phyloP scores from a whole-genome alignment of 1,139 yeast genomes.

The Citeromyces hawaiiensis region DNA sequence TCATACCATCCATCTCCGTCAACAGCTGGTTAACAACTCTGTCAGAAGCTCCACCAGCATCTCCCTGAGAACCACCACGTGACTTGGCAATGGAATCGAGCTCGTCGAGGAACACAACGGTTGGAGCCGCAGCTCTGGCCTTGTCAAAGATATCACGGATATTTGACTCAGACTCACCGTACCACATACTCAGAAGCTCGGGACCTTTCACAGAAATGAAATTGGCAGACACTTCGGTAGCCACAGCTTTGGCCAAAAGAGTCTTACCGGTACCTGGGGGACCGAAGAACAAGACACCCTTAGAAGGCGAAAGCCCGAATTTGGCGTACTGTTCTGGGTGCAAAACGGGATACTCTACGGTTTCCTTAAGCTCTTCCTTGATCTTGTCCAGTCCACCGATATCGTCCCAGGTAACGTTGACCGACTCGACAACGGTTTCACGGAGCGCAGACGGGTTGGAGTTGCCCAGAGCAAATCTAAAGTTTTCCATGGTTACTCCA shows the following conservation, averaged over 20 bases:
- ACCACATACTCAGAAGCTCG: constrained; percentile 96
- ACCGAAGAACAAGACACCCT: constrained; percentile 97
- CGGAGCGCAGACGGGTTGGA: constrained; percentile 98
- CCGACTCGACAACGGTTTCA: constrained; percentile 98
- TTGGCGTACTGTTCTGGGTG: constrained; percentile 98
- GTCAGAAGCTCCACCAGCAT: constrained; percentile 97
- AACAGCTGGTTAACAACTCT: constrained; percentile 96
- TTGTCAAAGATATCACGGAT: constrained; percentile 95
- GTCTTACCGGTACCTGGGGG: constrained; percentile 99
- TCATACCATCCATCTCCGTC: constrained; percentile 99
- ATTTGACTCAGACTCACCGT: constrained; percentile 96
- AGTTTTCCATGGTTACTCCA: constrained; percentile 98
- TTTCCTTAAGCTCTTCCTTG: constrained; percentile 93
- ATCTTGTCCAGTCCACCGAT: constrained; percentile 92
- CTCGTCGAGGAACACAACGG: constrained; percentile 95
- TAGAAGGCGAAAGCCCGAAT: constrained; percentile 94
- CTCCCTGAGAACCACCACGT: constrained; percentile 81
- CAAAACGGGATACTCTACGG: constrained; percentile 96
- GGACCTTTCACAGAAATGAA: constrained; percentile 97
- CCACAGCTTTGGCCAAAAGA: constrained; percentile 92
- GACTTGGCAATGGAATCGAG: constrained; percentile 96
- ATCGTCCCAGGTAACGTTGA: constrained; percentile 94
- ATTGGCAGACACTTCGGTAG: constrained; percentile 94
- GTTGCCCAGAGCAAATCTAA: constrained; percentile 93
- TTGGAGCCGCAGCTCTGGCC: constrained; percentile 98